phyloP scores from a whole-genome alignment of 345 rosid genomes.

The Rhodamnia rubescens region DNA sequence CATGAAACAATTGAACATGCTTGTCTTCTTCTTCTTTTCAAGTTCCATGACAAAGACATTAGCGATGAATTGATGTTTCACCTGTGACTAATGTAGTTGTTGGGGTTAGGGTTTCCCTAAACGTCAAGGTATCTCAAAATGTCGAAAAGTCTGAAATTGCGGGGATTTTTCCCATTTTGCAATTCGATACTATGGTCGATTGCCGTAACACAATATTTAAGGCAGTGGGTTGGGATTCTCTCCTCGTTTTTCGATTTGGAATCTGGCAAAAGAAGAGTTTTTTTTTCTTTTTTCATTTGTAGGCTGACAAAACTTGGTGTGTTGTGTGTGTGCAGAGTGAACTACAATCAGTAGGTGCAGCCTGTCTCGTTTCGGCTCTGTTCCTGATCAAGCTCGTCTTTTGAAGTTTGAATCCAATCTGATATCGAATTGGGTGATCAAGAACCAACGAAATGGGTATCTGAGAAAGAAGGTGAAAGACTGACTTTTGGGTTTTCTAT shows the following conservation, averaged over 20 bases:
- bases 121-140: not conserved
- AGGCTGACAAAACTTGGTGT: not conserved
- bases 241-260: not conserved
- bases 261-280: not conserved
- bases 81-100: not conserved
- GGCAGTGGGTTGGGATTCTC: not conserved
- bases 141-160: not conserved
- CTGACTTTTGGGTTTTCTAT: not conserved
- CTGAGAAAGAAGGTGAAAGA: not conserved
- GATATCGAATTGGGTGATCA: not conserved
- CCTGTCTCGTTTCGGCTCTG: not conserved
- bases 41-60: not conserved
- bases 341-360: not conserved
- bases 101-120: not conserved
- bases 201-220: not conserved
- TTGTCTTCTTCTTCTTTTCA: too few species aligned
- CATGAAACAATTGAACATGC: too few species aligned
- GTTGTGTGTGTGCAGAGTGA: not conserved
- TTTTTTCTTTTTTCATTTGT: not conserved
- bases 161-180: not conserved
- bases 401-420: not conserved
- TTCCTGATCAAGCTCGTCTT: not conserved
- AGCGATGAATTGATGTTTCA: not conserved
- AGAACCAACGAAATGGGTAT: not conserved
- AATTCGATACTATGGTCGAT: not conserved